These are phyloP conservation scores for Alternaria solani DNA, from an alignment of 2,329 filamentous ascomycete species.

Conservation along the genomic window DNA sequence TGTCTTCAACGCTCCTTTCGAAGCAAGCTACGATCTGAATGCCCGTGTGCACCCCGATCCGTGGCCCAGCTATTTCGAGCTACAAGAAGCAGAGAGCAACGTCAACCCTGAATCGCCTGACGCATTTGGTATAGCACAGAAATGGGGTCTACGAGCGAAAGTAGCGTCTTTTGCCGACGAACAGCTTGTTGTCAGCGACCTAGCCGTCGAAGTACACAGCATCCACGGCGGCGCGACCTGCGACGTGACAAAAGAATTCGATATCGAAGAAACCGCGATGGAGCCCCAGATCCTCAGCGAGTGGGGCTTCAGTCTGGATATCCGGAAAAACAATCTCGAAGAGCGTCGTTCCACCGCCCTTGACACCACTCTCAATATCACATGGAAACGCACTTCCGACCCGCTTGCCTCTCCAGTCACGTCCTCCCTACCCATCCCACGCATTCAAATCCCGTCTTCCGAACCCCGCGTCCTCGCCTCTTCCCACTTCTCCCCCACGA, in stretches of 20 bases:
- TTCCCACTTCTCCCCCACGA: conserved; percentile 45
- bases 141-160: conserved; percentile 78
- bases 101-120: conserved; percentile 43
- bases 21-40: conserved; percentile 87
- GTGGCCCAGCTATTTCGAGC: conserved; percentile 88
- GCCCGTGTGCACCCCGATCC: conserved; percentile 78
- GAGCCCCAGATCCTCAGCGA: conserved; percentile 74
- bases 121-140: conserved; percentile 74
- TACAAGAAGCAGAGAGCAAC: conserved; percentile 55
- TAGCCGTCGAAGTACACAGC: conserved; percentile 69
- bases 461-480: conserved; percentile 83
- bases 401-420: conserved; percentile 41
- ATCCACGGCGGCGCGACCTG: conserved; percentile 71
- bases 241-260: conserved; percentile 45
- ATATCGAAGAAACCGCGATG: conserved; percentile 54
- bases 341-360: conserved; percentile 79
- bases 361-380: conserved; percentile 77
- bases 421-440: conserved; percentile 77
- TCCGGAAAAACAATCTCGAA: conserved; percentile 80
- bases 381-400: conserved; percentile 71
- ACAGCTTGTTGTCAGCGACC: conserved; percentile 66
- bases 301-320: conserved; percentile 74
- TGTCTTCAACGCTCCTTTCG: conserved; percentile 82
- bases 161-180: conserved; percentile 79
- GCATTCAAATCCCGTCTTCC: conserved; percentile 78